phyloP scores from a whole-genome alignment of 306 rosid genomes.

The Quercus ilex region DNA sequence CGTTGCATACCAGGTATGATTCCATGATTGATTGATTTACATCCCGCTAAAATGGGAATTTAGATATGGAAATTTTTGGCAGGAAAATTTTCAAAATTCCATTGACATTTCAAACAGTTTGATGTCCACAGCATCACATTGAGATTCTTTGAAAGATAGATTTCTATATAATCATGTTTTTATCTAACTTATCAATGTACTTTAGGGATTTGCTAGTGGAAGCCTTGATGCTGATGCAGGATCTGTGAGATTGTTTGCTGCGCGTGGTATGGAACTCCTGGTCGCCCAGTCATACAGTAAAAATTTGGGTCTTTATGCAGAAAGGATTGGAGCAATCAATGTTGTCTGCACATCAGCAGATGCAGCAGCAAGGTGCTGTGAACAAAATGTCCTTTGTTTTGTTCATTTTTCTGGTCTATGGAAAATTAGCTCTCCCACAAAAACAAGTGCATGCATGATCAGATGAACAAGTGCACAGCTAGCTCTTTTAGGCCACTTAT shows the following conservation, averaged over 20 bases:
- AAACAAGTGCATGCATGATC: not conserved
- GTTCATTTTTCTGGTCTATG: not conserved
- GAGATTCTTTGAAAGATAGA: not conserved
- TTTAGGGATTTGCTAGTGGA: slow-evolving; percentile 99
- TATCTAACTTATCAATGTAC: slow-evolving; percentile 16
- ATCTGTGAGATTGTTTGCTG: slow-evolving; percentile 84
- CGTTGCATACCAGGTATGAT: slow-evolving; percentile 91
- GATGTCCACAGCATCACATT: not conserved
- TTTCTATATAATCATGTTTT: not conserved
- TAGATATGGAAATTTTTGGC: not conserved
- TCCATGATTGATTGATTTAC: not conserved
- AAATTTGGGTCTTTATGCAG: slow-evolving; percentile 96
- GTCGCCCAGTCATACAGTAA: slow-evolving; percentile 98
- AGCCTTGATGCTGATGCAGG: slow-evolving; percentile 91
- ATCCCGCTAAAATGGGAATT: not conserved
- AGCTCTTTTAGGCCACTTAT: not conserved
- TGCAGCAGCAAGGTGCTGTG: slow-evolving; percentile 71
- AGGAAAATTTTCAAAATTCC: not conserved
- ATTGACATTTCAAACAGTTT: not conserved
- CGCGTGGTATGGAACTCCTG: slow-evolving; percentile 86
- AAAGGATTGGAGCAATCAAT: slow-evolving; percentile 96
- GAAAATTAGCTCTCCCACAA: not conserved
- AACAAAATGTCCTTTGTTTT: slow-evolving; percentile 11
- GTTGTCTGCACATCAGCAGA: slow-evolving; percentile 78
- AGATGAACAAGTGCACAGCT: not conserved